Evolutionary conservation across 768 basidiomycete genomes (phyloP).

Genomic region (Cystoderma amianthinum): DNA sequence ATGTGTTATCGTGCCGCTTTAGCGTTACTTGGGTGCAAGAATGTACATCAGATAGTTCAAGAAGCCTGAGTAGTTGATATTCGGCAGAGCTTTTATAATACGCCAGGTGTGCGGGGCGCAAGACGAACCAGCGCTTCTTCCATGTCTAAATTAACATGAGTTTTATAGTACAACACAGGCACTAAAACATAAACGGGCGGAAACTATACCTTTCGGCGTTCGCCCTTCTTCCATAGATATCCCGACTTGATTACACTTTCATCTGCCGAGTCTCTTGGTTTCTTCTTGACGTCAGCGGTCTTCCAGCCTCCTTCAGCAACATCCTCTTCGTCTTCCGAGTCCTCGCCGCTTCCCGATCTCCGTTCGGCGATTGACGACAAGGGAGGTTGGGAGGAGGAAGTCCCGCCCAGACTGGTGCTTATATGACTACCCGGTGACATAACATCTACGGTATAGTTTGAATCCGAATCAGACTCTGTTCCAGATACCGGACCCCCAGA

Average conservation of each 20-base stretch:
- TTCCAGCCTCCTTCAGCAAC: conserved; percentile 64
- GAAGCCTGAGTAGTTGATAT: conserved; percentile 84
- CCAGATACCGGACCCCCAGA: conserved; percentile 40
- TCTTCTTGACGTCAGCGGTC: conserved; percentile 35
- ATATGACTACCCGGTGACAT: conserved; percentile 29
- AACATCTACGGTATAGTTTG: conserved; percentile 50
- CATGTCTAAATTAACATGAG: conserved; percentile 57
- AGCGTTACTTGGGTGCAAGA: conserved; percentile 82
- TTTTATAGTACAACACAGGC: conserved; percentile 4
- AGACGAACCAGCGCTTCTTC: conserved; percentile 99
- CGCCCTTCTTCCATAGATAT: conserved; percentile 97
- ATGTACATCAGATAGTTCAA: conserved; percentile 85
- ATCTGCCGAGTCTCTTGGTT: conserved; percentile 43
- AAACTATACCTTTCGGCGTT: conserved; percentile 82
- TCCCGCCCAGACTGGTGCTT: conserved; percentile 18
- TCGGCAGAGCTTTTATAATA: conserved; percentile 97
- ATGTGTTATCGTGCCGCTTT: conserved; percentile 85
- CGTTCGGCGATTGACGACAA: conserved; percentile 77
- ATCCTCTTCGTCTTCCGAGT: conserved; percentile 71
- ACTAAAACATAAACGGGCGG: conserved; percentile 3
- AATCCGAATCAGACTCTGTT: conserved; percentile 86
- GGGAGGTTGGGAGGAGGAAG: conserved; percentile 39
- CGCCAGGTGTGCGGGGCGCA: conserved; percentile 85
- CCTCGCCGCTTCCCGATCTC: conserved; percentile 63
- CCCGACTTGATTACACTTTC: conserved; percentile 83